phyloP scores from a whole-genome alignment of 345 rosid species.

The Brassica cretica region DNA sequence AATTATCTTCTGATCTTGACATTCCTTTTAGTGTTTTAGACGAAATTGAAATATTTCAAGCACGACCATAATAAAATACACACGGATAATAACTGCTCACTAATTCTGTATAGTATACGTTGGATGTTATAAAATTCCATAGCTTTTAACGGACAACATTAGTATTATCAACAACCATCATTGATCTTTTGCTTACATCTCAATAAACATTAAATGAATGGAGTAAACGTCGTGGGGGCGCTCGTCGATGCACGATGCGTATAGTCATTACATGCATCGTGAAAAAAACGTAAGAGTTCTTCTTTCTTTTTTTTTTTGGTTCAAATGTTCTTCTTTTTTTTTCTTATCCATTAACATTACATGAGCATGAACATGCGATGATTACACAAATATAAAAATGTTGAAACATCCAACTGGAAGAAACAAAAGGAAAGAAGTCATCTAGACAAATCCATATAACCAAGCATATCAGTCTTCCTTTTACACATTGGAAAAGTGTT shows the following conservation, averaged over 20 bases:
- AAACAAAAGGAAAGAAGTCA: neutral
- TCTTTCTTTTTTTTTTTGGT: too few relatives aligned
- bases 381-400: neutral
- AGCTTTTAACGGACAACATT: neutral
- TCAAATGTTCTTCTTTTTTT: neutral
- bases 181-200: neutral
- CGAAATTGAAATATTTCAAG: neutral
- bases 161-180: neutral
- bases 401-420: neutral
- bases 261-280: conserved; percentile 35
- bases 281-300: neutral
- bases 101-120: neutral
- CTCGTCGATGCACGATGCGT: conserved; percentile 36
- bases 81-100: neutral
- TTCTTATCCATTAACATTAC: neutral
- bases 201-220: neutral
- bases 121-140: neutral
- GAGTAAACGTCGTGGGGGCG: conserved; percentile 21
- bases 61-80: neutral
- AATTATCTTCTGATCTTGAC: neutral
- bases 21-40: conserved; percentile 19
- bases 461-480: neutral
- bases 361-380: conserved; percentile 7
- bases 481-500: neutral
- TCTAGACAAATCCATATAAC: neutral